Evolutionary conservation across 768 basidiomycete species (phyloP), one percentile per base, ranked within the genome.

Genomic region (Xanthoconium stramineum): DNA sequence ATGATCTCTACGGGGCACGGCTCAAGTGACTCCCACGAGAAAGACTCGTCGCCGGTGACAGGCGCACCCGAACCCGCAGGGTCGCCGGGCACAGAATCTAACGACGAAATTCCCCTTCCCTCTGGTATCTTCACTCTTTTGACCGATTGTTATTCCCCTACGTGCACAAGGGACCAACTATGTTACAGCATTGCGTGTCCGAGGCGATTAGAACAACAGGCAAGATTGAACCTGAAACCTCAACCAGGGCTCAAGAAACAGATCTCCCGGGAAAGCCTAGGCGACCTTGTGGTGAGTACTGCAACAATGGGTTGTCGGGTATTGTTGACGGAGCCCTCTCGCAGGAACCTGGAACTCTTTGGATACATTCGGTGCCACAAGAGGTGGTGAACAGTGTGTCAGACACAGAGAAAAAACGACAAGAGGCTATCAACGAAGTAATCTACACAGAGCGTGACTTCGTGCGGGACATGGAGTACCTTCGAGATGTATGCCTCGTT

Each of bases 181-280:
- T 99, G 97, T 74, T 98, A 99, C 71, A 93, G 90, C 61, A 98
- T 98, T 60, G 94, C 94, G 29, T 99, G 97, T 69, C 97, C 97
- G 2, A 75, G 97, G 48, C 75, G 97, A 57, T 72, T 97, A 56
- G 96, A 98, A 73, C 97, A 98, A 71, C 96, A 97, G 69, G 88
- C 94, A 37, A 76, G 93, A 57, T 69, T 96, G 71, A 96, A 98
- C 74, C 89, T 98, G 87, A 94, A 94, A 71, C 91, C 89, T 17
- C 85, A 93, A 68, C 91, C 91, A 17, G 94, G 91, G 10, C 76
- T 98, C 57, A 88, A 85, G 66, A 89, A 91, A 70, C 89, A 91
- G 66, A 83, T 89, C 46, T 91, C 86, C 61, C 76, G 81, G 55
- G 91, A 94, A 72, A 89, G 88, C 69, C 69, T 96, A 46, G 85